phyloP scores from a whole-genome alignment of 2,329 filamentous ascomycete species.

The Ophidiomyces ophidiicola region DNA sequence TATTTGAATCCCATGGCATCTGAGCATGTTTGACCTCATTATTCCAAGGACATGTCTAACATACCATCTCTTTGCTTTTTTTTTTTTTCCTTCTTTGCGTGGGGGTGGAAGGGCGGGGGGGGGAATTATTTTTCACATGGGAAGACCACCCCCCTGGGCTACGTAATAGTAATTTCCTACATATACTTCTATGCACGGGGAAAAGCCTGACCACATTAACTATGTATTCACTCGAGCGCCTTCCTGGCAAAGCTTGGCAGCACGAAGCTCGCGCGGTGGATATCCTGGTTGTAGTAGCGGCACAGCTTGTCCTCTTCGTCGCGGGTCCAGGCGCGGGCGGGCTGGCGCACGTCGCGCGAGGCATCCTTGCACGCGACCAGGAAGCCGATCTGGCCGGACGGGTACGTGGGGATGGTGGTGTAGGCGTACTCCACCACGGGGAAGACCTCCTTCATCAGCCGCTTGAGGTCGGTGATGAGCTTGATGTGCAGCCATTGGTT shows the following conservation, averaged over 20 bases:
- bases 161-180: too few relatives aligned
- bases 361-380: slow-evolving; percentile 98
- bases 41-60: too few relatives aligned
- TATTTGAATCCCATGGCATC: too few relatives aligned
- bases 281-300: slow-evolving; percentile 94
- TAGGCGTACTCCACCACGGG: slow-evolving; percentile 96
- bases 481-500: slow-evolving; percentile 98
- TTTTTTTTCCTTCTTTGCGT: too few relatives aligned
- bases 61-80: too few relatives aligned
- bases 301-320: slow-evolving; percentile 90
- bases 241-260: slow-evolving; percentile 88
- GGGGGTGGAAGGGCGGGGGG: too few relatives aligned
- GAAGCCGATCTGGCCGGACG: slow-evolving; percentile 97
- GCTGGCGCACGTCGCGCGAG: slow-evolving; percentile 69
- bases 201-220: too few relatives aligned
- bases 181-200: slow-evolving; percentile 1
- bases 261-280: slow-evolving; percentile 89
- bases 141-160: too few relatives aligned
- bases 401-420: slow-evolving; percentile 97
- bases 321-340: slow-evolving; percentile 63
- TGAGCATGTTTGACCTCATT: too few relatives aligned
- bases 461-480: slow-evolving; percentile 89
- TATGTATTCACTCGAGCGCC: slow-evolving; percentile 27
- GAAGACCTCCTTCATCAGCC: slow-evolving; percentile 94
- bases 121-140: too few relatives aligned